A percentile compares a stretch with the other conserved stretches of the same genome.
phyloP scores from a whole-genome alignment of 805 yeast genomes.

The Candida alai region DNA sequence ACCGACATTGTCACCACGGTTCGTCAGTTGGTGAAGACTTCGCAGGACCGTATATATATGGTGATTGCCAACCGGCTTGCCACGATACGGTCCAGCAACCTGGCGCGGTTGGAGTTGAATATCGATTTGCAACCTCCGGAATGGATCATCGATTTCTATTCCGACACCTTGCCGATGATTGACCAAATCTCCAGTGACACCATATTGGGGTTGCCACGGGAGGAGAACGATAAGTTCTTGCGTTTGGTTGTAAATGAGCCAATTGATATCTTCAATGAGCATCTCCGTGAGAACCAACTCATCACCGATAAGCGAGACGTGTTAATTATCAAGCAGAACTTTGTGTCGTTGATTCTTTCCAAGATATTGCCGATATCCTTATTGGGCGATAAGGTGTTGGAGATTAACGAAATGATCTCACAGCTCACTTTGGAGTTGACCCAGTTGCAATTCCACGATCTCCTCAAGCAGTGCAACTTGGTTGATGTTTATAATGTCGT shows the following conservation, averaged over 20 bases:
- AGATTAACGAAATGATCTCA: conserved; percentile 31
- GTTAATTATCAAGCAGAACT: conserved; percentile 51
- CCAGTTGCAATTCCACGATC: conserved; percentile 41
- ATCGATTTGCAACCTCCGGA: conserved; percentile 77
- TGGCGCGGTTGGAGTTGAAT: conserved; percentile 38
- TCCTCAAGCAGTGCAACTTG: conserved; percentile 52
- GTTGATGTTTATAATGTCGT: conserved; percentile 59
- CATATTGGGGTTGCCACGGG: conserved; percentile 38
- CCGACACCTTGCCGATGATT: conserved; percentile 56
- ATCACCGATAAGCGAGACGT: conserved; percentile 28
- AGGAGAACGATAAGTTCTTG: conserved; percentile 34
- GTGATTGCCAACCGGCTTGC: conserved; percentile 27
- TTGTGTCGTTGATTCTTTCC: conserved; percentile 54
- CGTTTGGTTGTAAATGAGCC: conserved; percentile 46
- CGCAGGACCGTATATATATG: conserved; percentile 24
- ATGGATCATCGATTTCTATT: conserved; percentile 68
- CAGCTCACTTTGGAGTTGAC: conserved; percentile 37
- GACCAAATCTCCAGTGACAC: conserved; percentile 36
- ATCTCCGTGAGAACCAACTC: conserved; percentile 25
- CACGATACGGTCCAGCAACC: conserved; percentile 31
- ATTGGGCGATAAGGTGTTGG: conserved; percentile 34
- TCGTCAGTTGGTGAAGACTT: conserved; percentile 18
- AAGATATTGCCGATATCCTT: conserved; percentile 47
- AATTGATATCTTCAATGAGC: conserved; percentile 33
- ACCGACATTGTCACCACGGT: conserved; percentile 21